Evolutionary conservation across 2,329 filamentous ascomycete species (phyloP), one percentile per base, ranked within the genome.

Genomic region (Orbilia quercus): DNA sequence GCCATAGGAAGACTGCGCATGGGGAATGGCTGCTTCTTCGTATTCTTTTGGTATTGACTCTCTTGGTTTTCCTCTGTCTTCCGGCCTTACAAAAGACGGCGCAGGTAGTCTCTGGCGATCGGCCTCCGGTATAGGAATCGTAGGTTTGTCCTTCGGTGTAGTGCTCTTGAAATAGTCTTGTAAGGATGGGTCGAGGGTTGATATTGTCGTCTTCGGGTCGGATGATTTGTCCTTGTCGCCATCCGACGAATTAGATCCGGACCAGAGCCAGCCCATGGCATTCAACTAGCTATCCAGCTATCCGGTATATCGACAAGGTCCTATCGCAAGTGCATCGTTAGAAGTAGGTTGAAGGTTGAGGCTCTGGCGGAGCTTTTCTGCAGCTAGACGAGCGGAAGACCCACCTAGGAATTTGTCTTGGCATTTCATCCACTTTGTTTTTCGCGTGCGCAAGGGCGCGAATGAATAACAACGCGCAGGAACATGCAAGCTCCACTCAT

Each of bases 161-260:
- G 23, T 91, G 89, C 83, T 96, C 91, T 81, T 89, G 79, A 96
- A 88, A 81, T 93, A 96, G 76, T 94, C 90, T 78, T 90, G 90
- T 65, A 96, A 86, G 75, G 89, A 88, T 40, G 91, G 90, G 79
- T 96, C 92, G 77, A 97, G 88, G 77, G 90, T 89, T 77, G 85
- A 84, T 76, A 92, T 84, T 22, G 90, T 88, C 79, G 91, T 87
- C 75, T 88, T 84, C 77, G 80, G 80, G 75, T 81, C 82, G 74
- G 54, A 38, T 14, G 69, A 18, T 20, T 54, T 54, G 47, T 11
- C 75, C 78, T 77, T 44, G 72, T 75, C 12, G 42, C 34, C 59
- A 16, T 50, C 54, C 12, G 59, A 34, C 31, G 67, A 45, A 20
- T 45, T 55, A 31, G 76, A 76, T n/a, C 79, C 80, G 67, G 84